Evolutionary conservation across 371 early-diverging fungal species (phyloP), one percentile per base, ranked within the genome.

Genomic region (Rhizopus sp.): DNA sequence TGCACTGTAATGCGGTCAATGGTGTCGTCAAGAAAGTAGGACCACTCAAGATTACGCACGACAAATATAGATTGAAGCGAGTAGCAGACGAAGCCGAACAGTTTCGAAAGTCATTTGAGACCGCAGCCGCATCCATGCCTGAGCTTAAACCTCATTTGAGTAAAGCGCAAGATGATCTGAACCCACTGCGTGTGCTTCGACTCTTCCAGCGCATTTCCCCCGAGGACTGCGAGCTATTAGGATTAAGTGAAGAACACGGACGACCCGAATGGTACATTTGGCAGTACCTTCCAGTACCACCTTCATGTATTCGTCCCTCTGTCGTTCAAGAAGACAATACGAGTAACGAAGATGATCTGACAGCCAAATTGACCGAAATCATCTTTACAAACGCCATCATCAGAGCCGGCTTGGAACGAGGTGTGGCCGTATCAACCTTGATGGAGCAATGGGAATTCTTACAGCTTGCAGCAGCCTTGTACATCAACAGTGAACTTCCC

Each of bases 391-490:
- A 98, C 68, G 84, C 93, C 7, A 81, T 93, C 47, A 91, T 99
- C 53, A 82, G 87, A 63, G 86, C 87, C 9, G 88, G 92, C 41
- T 81, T 99, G 66, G 82, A 87, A 41, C 88, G 92, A 64, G 99
- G 99, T 45, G 85, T 87, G 10, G 77, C 90, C 1, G 77, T 91
- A 7, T 76, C 78, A 59, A 85, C 83, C 55, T 62, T 92, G 59
- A 90, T 92, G 92, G 99, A 99, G 73, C 94, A 96, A 76, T 99
- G 99, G 99, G 99, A 99, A 63, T 95, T 93, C 61, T 77, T 99
- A 62, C 98, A 99, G 57, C 79, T 99, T 5, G 93, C 94, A 23
- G 92, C 92, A 41, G 98, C 97, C 46, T 91, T 97, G 92, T 97
- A 95, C 68, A 96, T 99, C 62, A 98, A 96, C 76, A 88, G 92